These are phyloP conservation scores for Cytospora mali DNA, from an alignment of 2,329 filamentous ascomycete genomes.

Conservation along the genomic window DNA sequence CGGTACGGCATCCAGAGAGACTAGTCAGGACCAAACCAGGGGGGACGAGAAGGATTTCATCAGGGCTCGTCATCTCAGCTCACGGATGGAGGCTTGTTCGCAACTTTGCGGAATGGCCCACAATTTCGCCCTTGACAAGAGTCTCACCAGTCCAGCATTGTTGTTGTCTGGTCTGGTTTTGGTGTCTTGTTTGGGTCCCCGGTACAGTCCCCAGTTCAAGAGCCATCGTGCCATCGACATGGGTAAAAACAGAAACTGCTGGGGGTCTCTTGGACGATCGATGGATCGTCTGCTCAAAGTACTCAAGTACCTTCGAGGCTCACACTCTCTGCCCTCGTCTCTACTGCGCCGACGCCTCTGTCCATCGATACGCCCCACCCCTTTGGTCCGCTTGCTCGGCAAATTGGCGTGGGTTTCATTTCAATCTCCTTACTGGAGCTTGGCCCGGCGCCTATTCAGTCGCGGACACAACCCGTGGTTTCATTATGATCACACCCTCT, in stretches of 20 bases:
- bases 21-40: neutral
- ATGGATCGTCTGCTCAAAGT: slow-evolving; percentile 20
- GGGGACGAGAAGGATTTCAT: neutral
- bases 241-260: slow-evolving; percentile 29
- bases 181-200: slow-evolving; percentile 15
- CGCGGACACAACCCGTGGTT: slow-evolving; percentile 8
- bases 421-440: slow-evolving; percentile 9
- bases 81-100: slow-evolving; percentile 13
- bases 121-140: slow-evolving; percentile 21
- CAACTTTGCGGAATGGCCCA: slow-evolving; percentile 21
- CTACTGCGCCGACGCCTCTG: slow-evolving; percentile 25
- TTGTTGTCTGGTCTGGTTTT: slow-evolving; percentile 17
- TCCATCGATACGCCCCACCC: slow-evolving; percentile 7
- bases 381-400: slow-evolving; percentile 5
- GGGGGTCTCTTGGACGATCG: slow-evolving; percentile 25
- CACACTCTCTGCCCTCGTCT: neutral
- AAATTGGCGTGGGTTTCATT: slow-evolving; percentile 14
- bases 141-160: slow-evolving; percentile 13
- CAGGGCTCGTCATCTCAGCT: slow-evolving; percentile 19
- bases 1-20: neutral
- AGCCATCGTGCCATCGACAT: slow-evolving; percentile 20
- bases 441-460: slow-evolving; percentile 8
- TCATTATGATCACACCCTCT: slow-evolving; percentile 18
- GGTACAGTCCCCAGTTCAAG: slow-evolving; percentile 7
- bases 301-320: neutral